Conservation (phyloP, 768 basidiomycete genomes). For the Lyophyllum decastes region DNA sequence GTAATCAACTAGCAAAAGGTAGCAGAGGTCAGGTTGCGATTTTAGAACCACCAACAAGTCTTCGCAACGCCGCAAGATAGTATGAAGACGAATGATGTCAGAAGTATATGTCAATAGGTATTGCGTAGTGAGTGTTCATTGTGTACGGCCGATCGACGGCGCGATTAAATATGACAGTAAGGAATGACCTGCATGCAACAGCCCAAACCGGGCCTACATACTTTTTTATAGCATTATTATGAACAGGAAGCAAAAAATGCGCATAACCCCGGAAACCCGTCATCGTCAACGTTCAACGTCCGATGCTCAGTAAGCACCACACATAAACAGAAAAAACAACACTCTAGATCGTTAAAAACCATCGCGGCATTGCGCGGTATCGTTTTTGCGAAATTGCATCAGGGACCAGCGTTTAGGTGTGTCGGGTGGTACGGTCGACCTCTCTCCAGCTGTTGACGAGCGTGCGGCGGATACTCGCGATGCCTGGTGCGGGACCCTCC, state of each 20-base stretch:
- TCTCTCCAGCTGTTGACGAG: conserved; percentile 21
- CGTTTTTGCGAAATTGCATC: background rate
- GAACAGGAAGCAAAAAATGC: background rate
- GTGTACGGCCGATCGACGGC: background rate
- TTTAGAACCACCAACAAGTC: too few species aligned
- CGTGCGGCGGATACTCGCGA: conserved; percentile 18
- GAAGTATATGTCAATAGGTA: background rate
- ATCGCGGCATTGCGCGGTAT: background rate
- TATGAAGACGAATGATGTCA: too few species aligned
- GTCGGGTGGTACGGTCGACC: conserved; percentile 15
- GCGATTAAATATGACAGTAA: background rate
- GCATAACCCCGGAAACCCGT: background rate
- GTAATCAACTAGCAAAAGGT: too few species aligned
- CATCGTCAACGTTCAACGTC: background rate
- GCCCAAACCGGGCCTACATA: background rate
- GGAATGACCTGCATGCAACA: background rate
- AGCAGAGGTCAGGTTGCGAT: too few species aligned
- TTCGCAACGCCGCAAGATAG: too few species aligned
- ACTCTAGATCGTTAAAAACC: background rate
- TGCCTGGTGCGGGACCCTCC: conserved; percentile 14
- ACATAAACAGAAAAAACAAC: background rate
- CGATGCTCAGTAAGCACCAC: background rate
- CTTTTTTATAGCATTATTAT: background rate
- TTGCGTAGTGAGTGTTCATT: background rate
- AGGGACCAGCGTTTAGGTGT: conserved; percentile 1